These are phyloP conservation scores for Exophiala bonariae DNA, from an alignment of 2,329 filamentous ascomycete genomes.

Conservation along the genomic window DNA sequence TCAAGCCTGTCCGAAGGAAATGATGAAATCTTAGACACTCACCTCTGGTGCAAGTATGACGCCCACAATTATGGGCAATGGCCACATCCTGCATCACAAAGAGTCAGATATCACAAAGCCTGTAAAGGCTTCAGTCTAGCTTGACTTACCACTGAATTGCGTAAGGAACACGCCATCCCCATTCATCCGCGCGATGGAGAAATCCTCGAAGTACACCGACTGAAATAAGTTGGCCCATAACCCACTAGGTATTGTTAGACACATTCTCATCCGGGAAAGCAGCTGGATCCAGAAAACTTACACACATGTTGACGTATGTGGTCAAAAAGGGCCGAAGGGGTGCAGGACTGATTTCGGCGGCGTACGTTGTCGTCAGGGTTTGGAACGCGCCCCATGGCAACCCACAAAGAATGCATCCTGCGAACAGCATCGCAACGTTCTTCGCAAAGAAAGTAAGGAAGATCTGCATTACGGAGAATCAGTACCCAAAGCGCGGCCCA, in stretches of 20 bases:
- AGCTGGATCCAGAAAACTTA: constrained; percentile 47
- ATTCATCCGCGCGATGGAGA: constrained; percentile 29
- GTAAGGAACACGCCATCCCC: constrained; percentile 32
- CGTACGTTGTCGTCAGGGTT: constrained; percentile 57
- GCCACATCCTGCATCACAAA: constrained; percentile 29
- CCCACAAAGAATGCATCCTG: constrained; percentile 51
- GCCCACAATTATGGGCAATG: constrained; percentile 17
- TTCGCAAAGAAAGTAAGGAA: constrained; percentile 52
- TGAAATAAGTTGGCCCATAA: constrained; percentile 36
- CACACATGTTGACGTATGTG: constrained; percentile 35
- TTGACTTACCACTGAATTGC: constrained; percentile 12
- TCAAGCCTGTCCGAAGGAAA: no score
- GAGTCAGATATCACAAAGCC: constrained; percentile 34
- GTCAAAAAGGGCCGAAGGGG: constrained; percentile 31
- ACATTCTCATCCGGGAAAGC: no score
- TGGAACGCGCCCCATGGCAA: constrained; percentile 27
- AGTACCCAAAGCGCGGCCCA: no score
- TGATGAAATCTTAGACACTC: no score
- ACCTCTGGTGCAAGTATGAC: constrained; percentile 20
- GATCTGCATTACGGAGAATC: constrained; percentile 16
- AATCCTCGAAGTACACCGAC: constrained; percentile 32
- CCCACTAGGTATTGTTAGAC: constrained; percentile 28
- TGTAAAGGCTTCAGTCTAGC: neutral
- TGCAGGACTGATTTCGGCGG: constrained; percentile 62
- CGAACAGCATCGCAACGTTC: constrained; percentile 45